These are phyloP conservation scores for Magnusiomyces paraingens DNA, from an alignment of 1,139 yeast species.

Conservation along the genomic window DNA sequence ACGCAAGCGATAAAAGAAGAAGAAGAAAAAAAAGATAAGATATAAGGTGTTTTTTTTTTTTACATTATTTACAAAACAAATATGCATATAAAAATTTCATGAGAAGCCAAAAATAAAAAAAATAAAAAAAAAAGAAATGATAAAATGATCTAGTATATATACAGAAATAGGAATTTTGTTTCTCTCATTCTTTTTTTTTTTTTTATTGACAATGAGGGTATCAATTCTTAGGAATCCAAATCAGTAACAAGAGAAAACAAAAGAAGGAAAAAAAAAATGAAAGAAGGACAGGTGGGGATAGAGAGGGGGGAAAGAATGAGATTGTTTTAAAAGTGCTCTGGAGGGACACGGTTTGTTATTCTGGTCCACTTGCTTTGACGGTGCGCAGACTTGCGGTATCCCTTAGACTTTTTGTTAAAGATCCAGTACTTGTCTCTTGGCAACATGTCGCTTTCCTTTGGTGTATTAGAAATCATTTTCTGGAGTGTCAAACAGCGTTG, in stretches of 20 bases:
- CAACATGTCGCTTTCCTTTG: slow-evolving; percentile 74
- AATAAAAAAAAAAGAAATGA: no score
- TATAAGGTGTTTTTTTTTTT: no score
- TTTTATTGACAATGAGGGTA: no score
- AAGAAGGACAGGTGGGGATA: no score
- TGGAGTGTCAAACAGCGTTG: slow-evolving; percentile 50
- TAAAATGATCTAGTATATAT: not conserved
- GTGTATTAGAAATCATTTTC: slow-evolving; percentile 50
- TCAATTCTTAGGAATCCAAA: no score
- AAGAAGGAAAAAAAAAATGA: not conserved
- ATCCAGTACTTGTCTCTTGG: slow-evolving; percentile 83
- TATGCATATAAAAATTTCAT: no score
- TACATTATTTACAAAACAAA: no score
- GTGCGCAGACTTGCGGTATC: slow-evolving; percentile 85
- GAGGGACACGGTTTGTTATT: slow-evolving; percentile 71
- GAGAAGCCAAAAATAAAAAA: no score
- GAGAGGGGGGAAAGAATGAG: no score
- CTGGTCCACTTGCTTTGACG: slow-evolving; percentile 46
- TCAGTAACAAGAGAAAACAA: not conserved
- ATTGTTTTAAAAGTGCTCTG: slow-evolving; percentile 65
- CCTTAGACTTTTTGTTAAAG: slow-evolving; percentile 64
- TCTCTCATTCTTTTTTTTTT: not conserved
- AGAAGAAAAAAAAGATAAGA: not conserved
- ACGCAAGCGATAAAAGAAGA: slow-evolving; percentile 1
- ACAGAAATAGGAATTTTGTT: not conserved